A percentile compares a stretch with the other conserved stretches of the same genome.
Conservation (phyloP, 305 asterid genomes). For the Rubia tinctorum region DNA sequence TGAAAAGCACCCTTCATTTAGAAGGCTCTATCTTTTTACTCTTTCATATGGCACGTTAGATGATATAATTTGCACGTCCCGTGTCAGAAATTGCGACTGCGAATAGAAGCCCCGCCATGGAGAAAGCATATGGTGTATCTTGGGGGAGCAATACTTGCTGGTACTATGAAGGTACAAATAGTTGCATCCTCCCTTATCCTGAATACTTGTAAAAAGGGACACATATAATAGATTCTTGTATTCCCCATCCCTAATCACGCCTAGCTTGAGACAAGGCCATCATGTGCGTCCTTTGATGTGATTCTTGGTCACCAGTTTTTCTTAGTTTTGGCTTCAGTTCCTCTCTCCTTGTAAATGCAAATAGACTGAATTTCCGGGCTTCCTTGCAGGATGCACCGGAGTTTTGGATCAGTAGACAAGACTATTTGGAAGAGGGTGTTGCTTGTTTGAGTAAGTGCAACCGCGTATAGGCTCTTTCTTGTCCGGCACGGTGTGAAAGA, state of each 20-base stretch:
- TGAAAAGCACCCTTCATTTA: neutral
- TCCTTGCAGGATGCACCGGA: constrained; percentile 92
- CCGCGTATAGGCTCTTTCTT: constrained; percentile 19
- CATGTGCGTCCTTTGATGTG: neutral
- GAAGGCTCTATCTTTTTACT: neutral
- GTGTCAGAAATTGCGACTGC: constrained; percentile 73
- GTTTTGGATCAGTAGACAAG: constrained; percentile 96
- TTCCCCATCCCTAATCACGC: neutral
- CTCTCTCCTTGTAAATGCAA: neutral
- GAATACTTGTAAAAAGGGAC: neutral
- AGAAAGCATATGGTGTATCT: constrained; percentile 98
- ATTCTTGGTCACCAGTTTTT: neutral
- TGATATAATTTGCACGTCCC: constrained; percentile 2
- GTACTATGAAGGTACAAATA: constrained; percentile 88
- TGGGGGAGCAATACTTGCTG: constrained; percentile 98
- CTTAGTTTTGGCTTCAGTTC: neutral
- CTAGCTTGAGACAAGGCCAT: neutral
- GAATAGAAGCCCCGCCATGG: constrained; percentile 98
- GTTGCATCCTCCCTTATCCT: constrained; percentile 16
- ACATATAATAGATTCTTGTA: too few species aligned
- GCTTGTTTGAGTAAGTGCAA: constrained; percentile 86
- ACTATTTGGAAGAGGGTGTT: constrained; percentile 93
- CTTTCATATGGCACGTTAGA: neutral
- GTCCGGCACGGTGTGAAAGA: neutral
- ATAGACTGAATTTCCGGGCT: neutral